Percentiles rank a stretch among this genome's conserved stretches.
Evolutionary conservation across 495 filamentous ascomycete species (phyloP).

Genomic region (Penicillium paradoxum): DNA sequence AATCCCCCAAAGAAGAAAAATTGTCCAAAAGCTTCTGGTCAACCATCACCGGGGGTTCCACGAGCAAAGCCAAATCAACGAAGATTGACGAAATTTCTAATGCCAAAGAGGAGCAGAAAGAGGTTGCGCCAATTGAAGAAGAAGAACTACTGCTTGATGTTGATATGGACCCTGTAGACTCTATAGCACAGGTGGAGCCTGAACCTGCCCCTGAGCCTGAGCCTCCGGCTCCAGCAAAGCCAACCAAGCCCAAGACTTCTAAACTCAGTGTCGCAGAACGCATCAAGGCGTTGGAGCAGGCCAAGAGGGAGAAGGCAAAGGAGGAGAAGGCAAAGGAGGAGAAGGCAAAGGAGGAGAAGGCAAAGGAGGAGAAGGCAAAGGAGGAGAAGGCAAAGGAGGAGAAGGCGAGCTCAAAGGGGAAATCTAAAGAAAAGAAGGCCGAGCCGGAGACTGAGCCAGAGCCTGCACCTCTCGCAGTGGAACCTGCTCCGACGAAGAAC

Average conservation of each 20-base stretch:
- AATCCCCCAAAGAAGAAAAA: slow-evolving; percentile 30
- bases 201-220: slow-evolving; percentile 12
- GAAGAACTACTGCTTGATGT: slow-evolving; percentile 30
- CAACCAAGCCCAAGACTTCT: slow-evolving; percentile 39
- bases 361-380: too few species aligned
- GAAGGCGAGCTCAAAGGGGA: slow-evolving; percentile 21
- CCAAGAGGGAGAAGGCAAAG: slow-evolving; percentile 36
- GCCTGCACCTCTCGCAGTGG: slow-evolving; percentile 16
- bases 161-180: slow-evolving; percentile 24
- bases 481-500: slow-evolving; percentile 12
- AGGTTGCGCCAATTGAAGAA: slow-evolving; percentile 15
- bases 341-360: too few species aligned
- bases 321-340: slow-evolving; percentile 28
- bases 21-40: slow-evolving; percentile 46
- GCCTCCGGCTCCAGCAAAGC: slow-evolving; percentile 13
- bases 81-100: slow-evolving; percentile 26
- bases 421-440: slow-evolving; percentile 19
- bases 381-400: slow-evolving; percentile 38
- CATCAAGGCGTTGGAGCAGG: slow-evolving; percentile 44
- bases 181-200: slow-evolving; percentile 24
- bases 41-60: slow-evolving; percentile 32
- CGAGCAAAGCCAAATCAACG: slow-evolving; percentile 23
- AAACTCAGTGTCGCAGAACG: slow-evolving; percentile 46
- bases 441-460: slow-evolving; percentile 31
- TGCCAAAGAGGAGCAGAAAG: slow-evolving; percentile 26